Evolutionary conservation across 257 asterid species (phyloP), one percentile per base, ranked within the genome.

Genomic region (Petrea volubilis): DNA sequence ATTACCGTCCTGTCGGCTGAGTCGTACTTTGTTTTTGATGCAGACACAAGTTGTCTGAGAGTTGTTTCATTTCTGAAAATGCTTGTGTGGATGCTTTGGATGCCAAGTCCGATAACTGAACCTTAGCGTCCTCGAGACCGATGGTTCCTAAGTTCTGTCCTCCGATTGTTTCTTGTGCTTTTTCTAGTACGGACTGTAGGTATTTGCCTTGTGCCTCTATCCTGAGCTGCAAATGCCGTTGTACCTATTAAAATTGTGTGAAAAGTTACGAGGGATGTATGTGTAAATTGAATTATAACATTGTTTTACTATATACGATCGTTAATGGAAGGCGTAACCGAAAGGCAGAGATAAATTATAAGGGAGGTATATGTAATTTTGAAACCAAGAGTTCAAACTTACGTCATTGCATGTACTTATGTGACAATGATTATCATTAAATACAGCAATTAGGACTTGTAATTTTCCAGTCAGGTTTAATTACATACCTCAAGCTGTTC

Each of bases 171-270:
- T 93, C 97, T 70, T 93, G 96, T 44, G 98, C 96, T 77, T 88
- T 88, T 79, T 90, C 97, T 2, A 93, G 86, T 15, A 93, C 98
- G 0, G 90, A 79, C 75, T 93, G 96, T 53, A 90, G 60, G 64
- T 90, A 88, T 76, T 86, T 88, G 20, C 97, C 97, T 71, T 90
- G 97, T 11, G 97, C 90, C 82, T 90, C 97, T 68, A 90, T 90
- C 41, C 91, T 71, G 25, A 88, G 90, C 87, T 90, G 97, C 75
- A 89, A 74, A 81, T 89, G 93, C 57, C 95, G 85, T 64, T 91
- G 97, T 56, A 93, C 98, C 98, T 92, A 75, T 58, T 63, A 66
- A 41, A 25, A 34, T 10, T 8, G 33, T 33, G 7, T 31, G 38
- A n/a, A n/a, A n/a, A n/a, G n/a, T n/a, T n/a, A n/a, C n/a, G n/a